Percentiles rank a stretch among this genome's conserved stretches.
Conservation (phyloP, 2,329 filamentous ascomycete species). For the Diplodia intermedia region DNA sequence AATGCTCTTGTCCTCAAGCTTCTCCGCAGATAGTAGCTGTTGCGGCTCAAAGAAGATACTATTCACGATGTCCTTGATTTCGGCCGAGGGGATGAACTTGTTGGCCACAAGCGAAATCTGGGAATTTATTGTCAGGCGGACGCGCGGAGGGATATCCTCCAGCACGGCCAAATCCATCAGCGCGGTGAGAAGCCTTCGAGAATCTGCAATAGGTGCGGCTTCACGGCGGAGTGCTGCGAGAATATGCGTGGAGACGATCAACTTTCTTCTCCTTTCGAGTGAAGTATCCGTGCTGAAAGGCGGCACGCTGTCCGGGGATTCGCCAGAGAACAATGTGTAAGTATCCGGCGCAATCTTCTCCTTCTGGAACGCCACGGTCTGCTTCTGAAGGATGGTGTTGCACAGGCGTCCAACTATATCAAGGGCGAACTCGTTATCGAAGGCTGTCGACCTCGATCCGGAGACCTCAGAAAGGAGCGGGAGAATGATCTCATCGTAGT, state of each 20-base stretch:
- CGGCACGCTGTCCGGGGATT: constrained; percentile 40
- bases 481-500: constrained; percentile 56
- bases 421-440: constrained; percentile 59
- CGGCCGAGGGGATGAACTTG: constrained; percentile 54
- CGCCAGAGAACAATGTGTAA: constrained; percentile 59
- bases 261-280: constrained; percentile 52
- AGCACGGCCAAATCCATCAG: constrained; percentile 50
- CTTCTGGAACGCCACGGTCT: constrained; percentile 59
- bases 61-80: constrained; percentile 51
- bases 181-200: constrained; percentile 43
- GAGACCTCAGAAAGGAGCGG: constrained; percentile 51
- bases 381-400: constrained; percentile 64
- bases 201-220: constrained; percentile 43
- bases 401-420: constrained; percentile 67
- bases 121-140: constrained; percentile 48
- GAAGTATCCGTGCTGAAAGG: constrained; percentile 44
- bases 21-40: constrained; percentile 44
- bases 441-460: constrained; percentile 44
- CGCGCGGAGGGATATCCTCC: constrained; percentile 39
- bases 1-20: constrained; percentile 52
- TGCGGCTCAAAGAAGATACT: constrained; percentile 45
- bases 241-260: constrained; percentile 65
- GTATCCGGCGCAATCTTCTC: constrained; percentile 60
- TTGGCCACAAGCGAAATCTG: constrained; percentile 57
- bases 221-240: constrained; percentile 58